A percentile compares a stretch with the other conserved stretches of the same genome.
These are phyloP conservation scores for Kickxella alabastrina DNA, from an alignment of 192 early-diverging fungal species.

Conservation along the genomic window DNA sequence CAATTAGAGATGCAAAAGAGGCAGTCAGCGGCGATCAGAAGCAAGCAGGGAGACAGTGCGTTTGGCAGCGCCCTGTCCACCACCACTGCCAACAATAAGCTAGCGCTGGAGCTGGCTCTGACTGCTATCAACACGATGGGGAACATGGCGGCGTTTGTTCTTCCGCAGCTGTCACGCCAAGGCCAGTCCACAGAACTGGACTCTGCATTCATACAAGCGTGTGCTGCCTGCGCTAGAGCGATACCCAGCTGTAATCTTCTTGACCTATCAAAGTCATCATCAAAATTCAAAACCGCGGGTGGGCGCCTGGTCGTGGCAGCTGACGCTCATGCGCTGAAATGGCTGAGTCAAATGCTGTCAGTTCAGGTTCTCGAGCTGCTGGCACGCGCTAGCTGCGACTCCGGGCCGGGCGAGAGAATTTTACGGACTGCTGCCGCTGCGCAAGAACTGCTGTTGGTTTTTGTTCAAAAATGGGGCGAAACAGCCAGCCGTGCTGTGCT, in stretches of 20 bases:
- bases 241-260: conserved; percentile 35
- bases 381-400: conserved; percentile 28
- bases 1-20: conserved; percentile 7
- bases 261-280: conserved; percentile 4
- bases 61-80: too few relatives aligned
- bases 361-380: conserved; percentile 26
- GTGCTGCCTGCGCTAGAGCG: conserved; percentile 23
- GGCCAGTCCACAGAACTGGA: conserved; percentile 8
- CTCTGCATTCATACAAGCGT: conserved; percentile 22
- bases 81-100: too few relatives aligned
- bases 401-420: neutral
- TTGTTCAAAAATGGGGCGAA: conserved; percentile 45
- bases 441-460: conserved; percentile 30
- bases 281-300: neutral
- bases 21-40: neutral
- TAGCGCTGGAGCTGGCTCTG: too few relatives aligned
- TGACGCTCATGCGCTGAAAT: conserved; percentile 26
- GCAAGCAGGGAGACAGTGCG: neutral
- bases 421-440: conserved; percentile 4
- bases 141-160: conserved; percentile 40
- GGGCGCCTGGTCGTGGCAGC: conserved; percentile 13
- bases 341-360: conserved; percentile 33
- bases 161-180: conserved; percentile 26
- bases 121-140: conserved; percentile 35
- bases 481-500: conserved; percentile 29